These are phyloP conservation scores for Yamadazyma taylorii DNA, from an alignment of 1,139 yeast genomes.

Conservation along the genomic window DNA sequence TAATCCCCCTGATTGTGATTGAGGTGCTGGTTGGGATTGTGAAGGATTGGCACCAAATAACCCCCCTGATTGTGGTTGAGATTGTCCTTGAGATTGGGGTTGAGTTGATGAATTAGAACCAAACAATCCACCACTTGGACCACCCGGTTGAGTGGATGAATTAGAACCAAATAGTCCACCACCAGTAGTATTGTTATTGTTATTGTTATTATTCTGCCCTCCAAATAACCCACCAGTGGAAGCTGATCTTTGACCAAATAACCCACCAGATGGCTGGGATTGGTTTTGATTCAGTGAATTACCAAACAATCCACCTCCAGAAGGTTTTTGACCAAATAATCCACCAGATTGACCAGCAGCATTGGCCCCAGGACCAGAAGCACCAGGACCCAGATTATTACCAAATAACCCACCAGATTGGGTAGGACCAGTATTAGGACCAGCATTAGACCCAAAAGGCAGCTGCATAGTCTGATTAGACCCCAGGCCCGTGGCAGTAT, in stretches of 20 bases:
- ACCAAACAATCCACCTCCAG: conserved; percentile 4
- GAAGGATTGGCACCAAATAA: conserved; percentile 9
- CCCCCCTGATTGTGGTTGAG: conserved; percentile 11
- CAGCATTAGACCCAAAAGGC: conserved; percentile 4
- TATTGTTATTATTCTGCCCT: no score
- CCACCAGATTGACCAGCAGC: no score
- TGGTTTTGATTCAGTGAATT: no score
- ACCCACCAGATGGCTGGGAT: conserved; percentile 16
- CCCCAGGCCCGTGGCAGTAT: conserved; percentile 6
- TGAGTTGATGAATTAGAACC: conserved; percentile 4
- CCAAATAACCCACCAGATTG: no score
- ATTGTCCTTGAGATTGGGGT: conserved; percentile 18
- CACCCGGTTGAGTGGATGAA: conserved; percentile 4
- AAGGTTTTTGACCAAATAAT: conserved; percentile 18
- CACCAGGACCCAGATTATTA: no score
- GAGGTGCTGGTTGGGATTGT: not conserved
- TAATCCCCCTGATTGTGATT: conserved; percentile 11
- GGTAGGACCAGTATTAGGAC: conserved; percentile 10
- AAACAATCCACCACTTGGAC: conserved; percentile 10
- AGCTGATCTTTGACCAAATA: conserved; percentile 18
- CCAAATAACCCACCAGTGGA: conserved; percentile 5
- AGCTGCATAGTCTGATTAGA: conserved; percentile 9
- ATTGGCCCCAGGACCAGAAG: no score
- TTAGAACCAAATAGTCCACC: conserved; percentile 11
- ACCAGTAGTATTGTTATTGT: no score